Evolutionary conservation across 1,284 basidiomycete species (phyloP).

Genomic region (Apiotrichum gamsii): DNA sequence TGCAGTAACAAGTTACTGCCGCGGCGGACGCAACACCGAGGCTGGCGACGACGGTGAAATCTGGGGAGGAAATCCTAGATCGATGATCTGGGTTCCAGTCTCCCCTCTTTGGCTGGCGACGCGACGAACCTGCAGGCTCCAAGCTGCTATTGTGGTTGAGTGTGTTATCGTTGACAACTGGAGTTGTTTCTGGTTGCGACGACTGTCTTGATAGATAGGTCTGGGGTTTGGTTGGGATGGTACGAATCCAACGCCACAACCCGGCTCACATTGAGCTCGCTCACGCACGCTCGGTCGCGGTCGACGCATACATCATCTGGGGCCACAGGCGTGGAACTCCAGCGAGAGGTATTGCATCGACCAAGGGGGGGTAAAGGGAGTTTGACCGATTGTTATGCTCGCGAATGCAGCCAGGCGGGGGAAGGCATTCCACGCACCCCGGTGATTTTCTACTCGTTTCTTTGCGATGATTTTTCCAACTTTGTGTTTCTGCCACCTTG

Average conservation of each 20-base stretch:
- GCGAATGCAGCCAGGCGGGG: conserved; percentile 26
- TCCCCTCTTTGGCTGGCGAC: too few species aligned
- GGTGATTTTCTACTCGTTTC: too few species aligned
- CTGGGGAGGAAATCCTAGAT: conserved; percentile 1
- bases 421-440: conserved; percentile 15
- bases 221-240: not conserved
- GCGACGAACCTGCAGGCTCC: too few species aligned
- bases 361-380: not conserved
- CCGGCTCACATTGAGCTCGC: conserved; percentile 19
- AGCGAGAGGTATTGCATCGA: conserved; percentile 4
- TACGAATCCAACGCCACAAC: conserved; percentile 24
- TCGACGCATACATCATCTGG: conserved; percentile 8
- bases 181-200: too few species aligned
- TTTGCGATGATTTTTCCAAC: too few species aligned
- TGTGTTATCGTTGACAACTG: too few species aligned
- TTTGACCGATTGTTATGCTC: conserved; percentile 14
- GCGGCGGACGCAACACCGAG: too few species aligned
- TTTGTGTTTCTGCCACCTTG: too few species aligned
- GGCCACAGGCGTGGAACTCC: conserved; percentile 13
- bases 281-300: conserved; percentile 15
- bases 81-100: conserved; percentile 5
- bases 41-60: too few species aligned
- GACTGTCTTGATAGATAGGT: not conserved
- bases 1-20: too few species aligned
- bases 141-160: too few species aligned